Conservation (phyloP, 805 yeast genomes). For the Spathaspora gorwiae region DNA sequence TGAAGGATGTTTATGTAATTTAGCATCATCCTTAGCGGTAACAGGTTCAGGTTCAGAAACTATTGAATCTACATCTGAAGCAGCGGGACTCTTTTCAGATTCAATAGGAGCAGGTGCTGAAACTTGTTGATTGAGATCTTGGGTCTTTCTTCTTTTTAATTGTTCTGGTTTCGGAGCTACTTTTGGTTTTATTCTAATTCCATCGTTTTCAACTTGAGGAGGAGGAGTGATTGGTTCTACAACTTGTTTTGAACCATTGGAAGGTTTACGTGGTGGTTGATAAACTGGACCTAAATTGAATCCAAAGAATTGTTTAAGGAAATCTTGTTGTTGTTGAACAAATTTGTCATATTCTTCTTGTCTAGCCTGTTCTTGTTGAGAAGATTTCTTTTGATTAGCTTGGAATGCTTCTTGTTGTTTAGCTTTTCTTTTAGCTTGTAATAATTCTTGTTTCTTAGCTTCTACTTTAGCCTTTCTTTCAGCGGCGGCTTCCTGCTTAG, state of each 20-base stretch:
- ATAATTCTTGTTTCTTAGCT: conserved; percentile 2
- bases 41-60: conserved; percentile 12
- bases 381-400: conserved; percentile 1
- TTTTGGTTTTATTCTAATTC: conserved; percentile 1
- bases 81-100: not conserved
- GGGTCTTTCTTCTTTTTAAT: not conserved
- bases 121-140: not conserved
- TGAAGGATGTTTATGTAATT: conserved; percentile 16
- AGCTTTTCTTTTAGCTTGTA: not conserved
- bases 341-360: conserved; percentile 7
- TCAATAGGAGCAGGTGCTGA: not conserved
- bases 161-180: conserved; percentile 7
- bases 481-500: no score
- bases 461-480: conserved; percentile 2
- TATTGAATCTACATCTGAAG: conserved; percentile 15
- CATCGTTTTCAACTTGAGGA: not conserved
- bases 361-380: conserved; percentile 1
- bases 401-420: conserved; percentile 1
- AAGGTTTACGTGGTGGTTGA: not conserved
- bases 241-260: not conserved
- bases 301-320: conserved; percentile 19
- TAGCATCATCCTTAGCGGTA: not conserved
- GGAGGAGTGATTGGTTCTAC: not conserved
- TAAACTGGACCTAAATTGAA: conserved; percentile 1
- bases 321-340: conserved; percentile 20